phyloP scores from a whole-genome alignment of 805 yeast species.

The Nakazawaea wyomingensis region DNA sequence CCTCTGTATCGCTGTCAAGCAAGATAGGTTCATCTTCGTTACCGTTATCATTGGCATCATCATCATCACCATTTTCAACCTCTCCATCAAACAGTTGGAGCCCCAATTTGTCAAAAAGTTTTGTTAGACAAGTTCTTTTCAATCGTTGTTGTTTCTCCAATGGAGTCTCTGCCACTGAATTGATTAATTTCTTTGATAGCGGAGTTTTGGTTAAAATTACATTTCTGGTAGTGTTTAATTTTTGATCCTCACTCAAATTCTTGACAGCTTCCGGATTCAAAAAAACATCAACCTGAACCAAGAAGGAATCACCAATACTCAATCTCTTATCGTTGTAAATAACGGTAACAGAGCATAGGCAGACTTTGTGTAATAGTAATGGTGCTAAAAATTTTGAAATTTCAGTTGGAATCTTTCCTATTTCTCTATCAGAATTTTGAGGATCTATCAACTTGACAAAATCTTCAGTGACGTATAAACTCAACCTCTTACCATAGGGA shows the following conservation, averaged over 20 bases:
- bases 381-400: constrained; percentile 64
- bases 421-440: constrained; percentile 39
- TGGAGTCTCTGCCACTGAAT: constrained; percentile 40
- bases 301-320: constrained; percentile 72
- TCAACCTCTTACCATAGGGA: constrained; percentile 38
- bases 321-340: constrained; percentile 54
- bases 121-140: constrained; percentile 50
- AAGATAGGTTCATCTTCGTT: constrained; percentile 14
- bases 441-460: constrained; percentile 23
- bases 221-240: neutral
- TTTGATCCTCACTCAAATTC: constrained; percentile 42
- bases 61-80: neutral
- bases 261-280: constrained; percentile 42
- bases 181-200: neutral
- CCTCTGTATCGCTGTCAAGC: constrained; percentile 12
- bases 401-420: constrained; percentile 74
- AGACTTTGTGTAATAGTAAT: constrained; percentile 48
- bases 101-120: constrained; percentile 47
- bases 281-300: constrained; percentile 64
- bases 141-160: constrained; percentile 46
- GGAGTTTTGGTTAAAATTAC: neutral
- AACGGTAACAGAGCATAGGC: constrained; percentile 51
- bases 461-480: constrained; percentile 24
- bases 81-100: constrained; percentile 15
- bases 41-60: constrained; percentile 7